These are phyloP conservation scores for Thelephora ganbajun DNA, from an alignment of 768 basidiomycete species.

Conservation along the genomic window DNA sequence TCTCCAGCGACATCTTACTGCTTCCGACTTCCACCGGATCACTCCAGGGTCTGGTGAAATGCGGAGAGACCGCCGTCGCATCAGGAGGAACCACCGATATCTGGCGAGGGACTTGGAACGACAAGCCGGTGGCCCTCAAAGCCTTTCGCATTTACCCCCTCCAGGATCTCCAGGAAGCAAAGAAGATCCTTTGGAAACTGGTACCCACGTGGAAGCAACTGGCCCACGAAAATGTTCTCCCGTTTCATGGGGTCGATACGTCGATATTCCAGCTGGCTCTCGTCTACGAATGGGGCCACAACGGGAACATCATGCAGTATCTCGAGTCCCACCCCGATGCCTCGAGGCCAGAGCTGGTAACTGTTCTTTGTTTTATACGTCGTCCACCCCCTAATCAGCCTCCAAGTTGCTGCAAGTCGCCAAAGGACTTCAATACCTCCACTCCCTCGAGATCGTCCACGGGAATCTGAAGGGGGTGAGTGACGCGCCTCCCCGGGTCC, in stretches of 20 bases:
- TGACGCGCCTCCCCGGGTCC: too few relatives aligned
- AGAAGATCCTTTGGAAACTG: neutral
- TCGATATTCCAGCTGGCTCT: neutral
- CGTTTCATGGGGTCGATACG: neutral
- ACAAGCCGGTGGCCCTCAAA: neutral
- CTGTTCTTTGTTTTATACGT: too few relatives aligned
- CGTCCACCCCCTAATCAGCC: too few relatives aligned
- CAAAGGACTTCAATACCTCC: too few relatives aligned
- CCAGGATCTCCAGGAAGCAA: neutral
- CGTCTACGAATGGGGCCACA: neutral
- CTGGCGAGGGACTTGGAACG: neutral
- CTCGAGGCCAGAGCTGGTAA: neutral
- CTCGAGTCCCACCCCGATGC: neutral
- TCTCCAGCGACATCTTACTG: too few relatives aligned
- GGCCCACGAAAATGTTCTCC: neutral
- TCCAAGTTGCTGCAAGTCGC: too few relatives aligned
- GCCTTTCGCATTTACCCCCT: neutral
- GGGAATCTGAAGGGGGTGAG: too few relatives aligned
- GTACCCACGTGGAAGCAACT: neutral
- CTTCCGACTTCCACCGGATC: neutral
- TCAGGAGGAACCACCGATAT: neutral
- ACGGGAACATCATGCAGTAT: neutral
- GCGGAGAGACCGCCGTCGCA: neutral
- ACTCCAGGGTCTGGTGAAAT: neutral
- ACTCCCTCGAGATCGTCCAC: too few relatives aligned